Base-by-base conservation (phyloP, 306 rosid species). In the Benincasa hispida region DNA sequence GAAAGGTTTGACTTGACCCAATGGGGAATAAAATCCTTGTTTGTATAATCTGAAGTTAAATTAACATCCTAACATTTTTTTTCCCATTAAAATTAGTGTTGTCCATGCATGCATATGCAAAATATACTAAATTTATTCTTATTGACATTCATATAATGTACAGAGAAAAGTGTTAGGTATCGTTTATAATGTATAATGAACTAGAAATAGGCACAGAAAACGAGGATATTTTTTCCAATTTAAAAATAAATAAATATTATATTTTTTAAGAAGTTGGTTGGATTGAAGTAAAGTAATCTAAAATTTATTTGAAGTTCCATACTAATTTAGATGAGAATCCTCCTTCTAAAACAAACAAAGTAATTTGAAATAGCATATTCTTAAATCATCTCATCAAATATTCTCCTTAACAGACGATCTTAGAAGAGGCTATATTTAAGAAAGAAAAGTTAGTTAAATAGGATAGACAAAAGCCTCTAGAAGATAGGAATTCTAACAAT, bases 41-140 rank as follows among this genome's bases (percentile, higher is more conserved):
- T 72, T 72, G 42, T 48, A 28, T 72, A 47, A 72, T 72, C 42
- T 48, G 59, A 72, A 48, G 60, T 70, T 70, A 70, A 45, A 70
- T 48, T 72, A 72, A 72, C 45, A 50, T 32, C 47, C 5, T 72
- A 28, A 72, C 76, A 72, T 50, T 72, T 72, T 72, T 50, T 72
- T 72, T 72, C 57, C 19, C 45, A 50, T 50, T 72, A 72, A 72
- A 72, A 27, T 50, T 72, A 28, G 28, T 28, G 59, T 72, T 72
- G 58, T 27, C 61, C 61, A 72, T 72, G 76, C 58, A 47, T 72
- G 76, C 76, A 72, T 72, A 51, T 72, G 61, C 76, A 72, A 72
- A 72, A 27, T 51, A 19, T 51, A 50, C 60, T 18, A 19, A 2
- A 50, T 47, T 69, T 72, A 72, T 72, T 72, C 39, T 48, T 72